Evolutionary conservation across 2,329 filamentous ascomycete genomes (phyloP), one percentile per base, ranked within the genome.

Genomic region (Chalaropsis ovoidea): DNA sequence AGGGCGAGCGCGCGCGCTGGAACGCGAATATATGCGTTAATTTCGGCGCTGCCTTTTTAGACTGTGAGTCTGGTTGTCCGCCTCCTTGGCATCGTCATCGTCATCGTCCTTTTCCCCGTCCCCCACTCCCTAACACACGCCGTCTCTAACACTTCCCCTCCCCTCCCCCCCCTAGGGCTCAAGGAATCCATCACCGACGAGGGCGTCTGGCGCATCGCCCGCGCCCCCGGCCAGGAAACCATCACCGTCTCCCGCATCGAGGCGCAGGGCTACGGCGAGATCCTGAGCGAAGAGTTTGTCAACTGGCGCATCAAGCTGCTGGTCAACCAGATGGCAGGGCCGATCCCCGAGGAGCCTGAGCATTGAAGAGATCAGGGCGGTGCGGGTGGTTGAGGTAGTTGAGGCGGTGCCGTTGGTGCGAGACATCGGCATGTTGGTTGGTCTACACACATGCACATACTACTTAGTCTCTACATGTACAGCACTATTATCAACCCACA

Each of bases 11-110:
- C 39, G 79, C 79, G 1, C 83, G 82, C 60, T 99, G 94, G 94
- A 89, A 97, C 76, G 93, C 90, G 19, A 93, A 96, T 72, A 83
- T 88, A 70, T 96, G 92, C 72, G 94, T 97, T 72, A 96, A 95
- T 70, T 96, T 96, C 76, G 85, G 90, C 1, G 85, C 83, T 1
- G 80, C 77, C 0, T 89, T 97, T 70, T 75, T 97, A 17, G 85
- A 86, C 7, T 95, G 89, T 90, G 74, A 75, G 86, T 75, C 43
- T 19, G 24, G 11, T 56, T 64, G 67, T 27, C 63, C 17, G 17
- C 17, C 10, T 8, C n/a, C 8, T 22, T 27, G 61, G 43, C 19
- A 43, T 39, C 61, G n/a, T n/a, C n/a, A n/a, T n/a, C n/a, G n/a
- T n/a, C n/a, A n/a, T n/a, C n/a, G n/a, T n/a, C n/a, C n/a, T n/a